Evolutionary conservation across 2,329 filamentous ascomycete genomes (phyloP), one percentile per base, ranked within the genome.

Genomic region (Penicillium sp.): DNA sequence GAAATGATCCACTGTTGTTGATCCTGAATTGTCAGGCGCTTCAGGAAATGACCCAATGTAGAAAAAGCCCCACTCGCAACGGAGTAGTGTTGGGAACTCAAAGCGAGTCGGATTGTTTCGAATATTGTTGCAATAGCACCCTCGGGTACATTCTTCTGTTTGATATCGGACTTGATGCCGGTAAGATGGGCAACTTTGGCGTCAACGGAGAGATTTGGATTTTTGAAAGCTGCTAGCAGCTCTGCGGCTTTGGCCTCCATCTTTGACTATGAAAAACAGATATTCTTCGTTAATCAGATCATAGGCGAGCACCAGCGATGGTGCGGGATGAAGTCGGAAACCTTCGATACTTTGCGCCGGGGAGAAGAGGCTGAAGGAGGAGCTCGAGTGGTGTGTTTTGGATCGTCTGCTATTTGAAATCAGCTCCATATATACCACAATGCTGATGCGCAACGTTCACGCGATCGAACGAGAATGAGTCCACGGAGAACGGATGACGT

Each of bases 141-240:
- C 33, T 96, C 91, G 59, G 91, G 91, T 46, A 96, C 90, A 78
- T 92, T 92, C 72, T 90, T 89, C 75, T 96, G 92, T 75, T 96
- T 96, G 81, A 96, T 96, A 73, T 87, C 85, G 44, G 90, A 92
- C 77, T 96, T 96, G 75, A 93, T 80, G 68, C 80, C 82, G 58
- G 86, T 90, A 66, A 96, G 85, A 53, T 85, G 83, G 62, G 85
- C 80, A 62, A 91, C 82, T 72, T 92, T 92, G 51, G 82, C 77
- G 68, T 93, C 89, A 66, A 90, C 80, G 48, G 86, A 82, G 37
- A 84, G 82, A 66, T 90, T 89, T 65, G 85, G 83, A 73, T 82
- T 82, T 70, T 84, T 84, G 60, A 85, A 76, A 52, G 79, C 77
- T 56, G 76, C 77, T 63, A 86, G 72, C 58, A 86, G 78, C 60